A percentile compares a stretch with the other conserved stretches of the same genome.
Conservation (phyloP, 2,329 filamentous ascomycete species). For the Acrocalymma vagum region DNA sequence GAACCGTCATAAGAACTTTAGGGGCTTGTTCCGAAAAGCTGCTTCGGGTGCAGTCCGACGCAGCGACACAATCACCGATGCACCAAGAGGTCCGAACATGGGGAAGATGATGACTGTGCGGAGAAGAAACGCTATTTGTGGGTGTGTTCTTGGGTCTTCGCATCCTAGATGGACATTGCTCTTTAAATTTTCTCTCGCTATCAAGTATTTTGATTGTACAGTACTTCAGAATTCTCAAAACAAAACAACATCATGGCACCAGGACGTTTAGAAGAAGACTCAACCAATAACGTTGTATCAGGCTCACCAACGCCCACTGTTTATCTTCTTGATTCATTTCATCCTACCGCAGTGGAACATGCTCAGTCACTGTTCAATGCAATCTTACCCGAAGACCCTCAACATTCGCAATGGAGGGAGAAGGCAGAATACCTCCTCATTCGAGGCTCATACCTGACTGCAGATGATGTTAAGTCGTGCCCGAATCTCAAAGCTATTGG, state of each 20-base stretch:
- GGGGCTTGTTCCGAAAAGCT: no score
- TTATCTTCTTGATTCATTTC: conserved; percentile 52
- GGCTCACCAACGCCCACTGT: conserved; percentile 43
- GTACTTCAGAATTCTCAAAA: neutral
- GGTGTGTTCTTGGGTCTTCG: no score
- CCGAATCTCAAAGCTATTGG: conserved; percentile 53
- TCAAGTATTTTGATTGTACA: neutral
- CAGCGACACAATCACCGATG: no score
- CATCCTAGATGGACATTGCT: no score
- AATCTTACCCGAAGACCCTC: conserved; percentile 45
- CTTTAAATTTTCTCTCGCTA: no score
- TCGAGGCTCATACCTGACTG: conserved; percentile 47
- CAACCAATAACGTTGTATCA: neutral
- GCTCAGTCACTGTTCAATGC: conserved; percentile 51
- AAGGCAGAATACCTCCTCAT: conserved; percentile 54
- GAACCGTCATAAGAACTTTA: no score
- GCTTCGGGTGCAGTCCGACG: no score
- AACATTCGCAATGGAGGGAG: conserved; percentile 50
- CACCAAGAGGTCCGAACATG: no score
- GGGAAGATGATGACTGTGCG: no score
- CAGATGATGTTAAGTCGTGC: conserved; percentile 47
- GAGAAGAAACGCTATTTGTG: no score
- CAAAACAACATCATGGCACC: no score
- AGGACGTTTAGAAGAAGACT: conserved; percentile 11
- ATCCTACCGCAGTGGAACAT: conserved; percentile 46